These are phyloP conservation scores for Spathaspora sp. DNA, from an alignment of 1,139 yeast species.

Conservation along the genomic window DNA sequence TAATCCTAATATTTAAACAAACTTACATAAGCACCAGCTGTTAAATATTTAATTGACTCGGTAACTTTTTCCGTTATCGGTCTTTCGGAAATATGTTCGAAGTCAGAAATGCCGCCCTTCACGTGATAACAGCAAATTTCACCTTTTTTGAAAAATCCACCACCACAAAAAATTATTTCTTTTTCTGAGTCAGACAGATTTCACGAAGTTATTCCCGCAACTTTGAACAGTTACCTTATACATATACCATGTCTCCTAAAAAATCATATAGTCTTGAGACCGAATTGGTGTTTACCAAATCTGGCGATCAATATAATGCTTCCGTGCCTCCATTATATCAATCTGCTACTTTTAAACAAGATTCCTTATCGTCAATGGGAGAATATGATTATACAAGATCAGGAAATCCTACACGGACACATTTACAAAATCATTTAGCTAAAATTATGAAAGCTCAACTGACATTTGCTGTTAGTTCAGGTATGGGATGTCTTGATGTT, in stretches of 20 bases:
- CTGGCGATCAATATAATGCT: conserved; percentile 73
- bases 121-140: conserved; percentile 4
- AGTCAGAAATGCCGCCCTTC: not conserved
- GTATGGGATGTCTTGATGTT: conserved; percentile 91
- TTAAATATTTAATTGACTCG: not conserved
- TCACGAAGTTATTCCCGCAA: not conserved
- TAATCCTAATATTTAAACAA: no score
- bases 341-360: conserved; percentile 90
- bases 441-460: conserved; percentile 72
- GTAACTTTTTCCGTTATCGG: not conserved
- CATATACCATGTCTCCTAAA: conserved; percentile 22
- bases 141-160: not conserved
- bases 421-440: conserved; percentile 73
- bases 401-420: conserved; percentile 92
- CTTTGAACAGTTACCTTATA: no score
- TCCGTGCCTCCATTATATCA: conserved; percentile 89
- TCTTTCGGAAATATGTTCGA: not conserved
- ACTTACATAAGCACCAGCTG: not conserved
- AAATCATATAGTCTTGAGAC: conserved; percentile 59
- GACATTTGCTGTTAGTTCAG: conserved; percentile 81
- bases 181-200: not conserved
- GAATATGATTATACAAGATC: conserved; percentile 89
- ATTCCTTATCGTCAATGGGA: conserved; percentile 72
- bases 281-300: conserved; percentile 66
- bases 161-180: not conserved